phyloP scores from a whole-genome alignment of 2,329 filamentous ascomycete species.

The Exophiala lecanii-corni region DNA sequence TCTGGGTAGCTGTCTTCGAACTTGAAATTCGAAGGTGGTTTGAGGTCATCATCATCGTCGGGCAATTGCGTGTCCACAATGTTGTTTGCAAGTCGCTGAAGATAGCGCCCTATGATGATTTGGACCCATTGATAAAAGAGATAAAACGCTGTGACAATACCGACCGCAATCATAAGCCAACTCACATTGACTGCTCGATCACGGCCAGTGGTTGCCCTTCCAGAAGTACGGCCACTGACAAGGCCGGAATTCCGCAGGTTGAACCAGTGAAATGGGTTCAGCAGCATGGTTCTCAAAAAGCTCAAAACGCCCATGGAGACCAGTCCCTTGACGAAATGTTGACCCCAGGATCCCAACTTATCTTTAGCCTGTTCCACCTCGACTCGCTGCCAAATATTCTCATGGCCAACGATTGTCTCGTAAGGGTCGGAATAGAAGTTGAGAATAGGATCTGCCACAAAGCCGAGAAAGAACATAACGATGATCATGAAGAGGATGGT shows the following conservation, averaged over 20 bases:
- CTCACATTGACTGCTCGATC: constrained; percentile 74
- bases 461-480: constrained; percentile 77
- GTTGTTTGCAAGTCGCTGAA: constrained; percentile 26
- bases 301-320: constrained; percentile 85
- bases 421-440: constrained; percentile 79
- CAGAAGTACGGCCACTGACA: constrained; percentile 29
- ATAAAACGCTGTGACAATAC: constrained; percentile 46
- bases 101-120: constrained; percentile 21
- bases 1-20: constrained; percentile 12
- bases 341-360: constrained; percentile 59
- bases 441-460: constrained; percentile 87
- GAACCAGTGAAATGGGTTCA: constrained; percentile 71
- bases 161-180: constrained; percentile 73
- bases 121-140: constrained; percentile 27
- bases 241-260: constrained; percentile 62
- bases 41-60: constrained; percentile 27
- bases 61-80: constrained; percentile 27
- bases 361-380: constrained; percentile 13
- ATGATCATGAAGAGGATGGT: constrained; percentile 68
- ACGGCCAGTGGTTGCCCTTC: constrained; percentile 54
- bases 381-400: constrained; percentile 33
- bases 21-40: constrained; percentile 24
- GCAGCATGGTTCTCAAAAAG: constrained; percentile 71
- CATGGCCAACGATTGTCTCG: constrained; percentile 47
- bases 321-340: constrained; percentile 85